These are phyloP conservation scores for Penicillium psychrosexuale DNA, from an alignment of 2,329 filamentous ascomycete genomes.

Conservation along the genomic window DNA sequence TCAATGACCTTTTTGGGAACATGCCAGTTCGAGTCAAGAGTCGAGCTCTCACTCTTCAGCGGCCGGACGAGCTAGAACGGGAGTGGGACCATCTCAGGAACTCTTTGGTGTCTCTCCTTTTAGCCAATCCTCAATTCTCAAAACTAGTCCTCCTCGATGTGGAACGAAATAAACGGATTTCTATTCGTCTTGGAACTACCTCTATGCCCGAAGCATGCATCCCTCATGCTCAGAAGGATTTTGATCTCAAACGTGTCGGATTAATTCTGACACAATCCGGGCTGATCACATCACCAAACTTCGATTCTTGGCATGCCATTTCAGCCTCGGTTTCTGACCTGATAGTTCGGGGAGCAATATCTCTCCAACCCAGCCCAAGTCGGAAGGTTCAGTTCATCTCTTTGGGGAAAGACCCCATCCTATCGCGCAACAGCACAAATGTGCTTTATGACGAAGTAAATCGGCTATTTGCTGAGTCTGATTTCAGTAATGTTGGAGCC, in stretches of 20 bases:
- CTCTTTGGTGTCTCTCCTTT: slow-evolving; percentile 60
- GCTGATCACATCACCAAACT: slow-evolving; percentile 54
- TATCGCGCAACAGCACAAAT: slow-evolving; percentile 55
- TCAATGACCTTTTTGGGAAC: slow-evolving; percentile 80
- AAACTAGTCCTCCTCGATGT: slow-evolving; percentile 59
- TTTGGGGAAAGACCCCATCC: slow-evolving; percentile 67
- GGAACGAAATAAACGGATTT: slow-evolving; percentile 39
- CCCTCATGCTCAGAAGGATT: not conserved
- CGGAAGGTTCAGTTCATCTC: slow-evolving; percentile 78
- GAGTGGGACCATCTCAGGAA: slow-evolving; percentile 65
- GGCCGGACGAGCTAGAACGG: slow-evolving; percentile 53
- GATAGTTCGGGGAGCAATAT: slow-evolving; percentile 68
- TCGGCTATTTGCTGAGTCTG: slow-evolving; percentile 68
- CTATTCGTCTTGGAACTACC: slow-evolving; percentile 19
- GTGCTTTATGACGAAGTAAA: slow-evolving; percentile 77
- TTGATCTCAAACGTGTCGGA: slow-evolving; percentile 38
- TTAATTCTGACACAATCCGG: slow-evolving; percentile 64
- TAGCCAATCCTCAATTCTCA: slow-evolving; percentile 62
- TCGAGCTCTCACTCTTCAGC: slow-evolving; percentile 56
- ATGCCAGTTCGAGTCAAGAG: slow-evolving; percentile 90
- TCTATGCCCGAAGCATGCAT: too few relatives aligned
- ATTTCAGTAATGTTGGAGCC: slow-evolving; percentile 65
- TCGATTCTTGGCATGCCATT: slow-evolving; percentile 65
- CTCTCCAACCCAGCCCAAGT: slow-evolving; percentile 64
- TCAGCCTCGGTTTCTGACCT: slow-evolving; percentile 63